phyloP scores from a whole-genome alignment of 257 asterid species.

The Nemophila menziesii region DNA sequence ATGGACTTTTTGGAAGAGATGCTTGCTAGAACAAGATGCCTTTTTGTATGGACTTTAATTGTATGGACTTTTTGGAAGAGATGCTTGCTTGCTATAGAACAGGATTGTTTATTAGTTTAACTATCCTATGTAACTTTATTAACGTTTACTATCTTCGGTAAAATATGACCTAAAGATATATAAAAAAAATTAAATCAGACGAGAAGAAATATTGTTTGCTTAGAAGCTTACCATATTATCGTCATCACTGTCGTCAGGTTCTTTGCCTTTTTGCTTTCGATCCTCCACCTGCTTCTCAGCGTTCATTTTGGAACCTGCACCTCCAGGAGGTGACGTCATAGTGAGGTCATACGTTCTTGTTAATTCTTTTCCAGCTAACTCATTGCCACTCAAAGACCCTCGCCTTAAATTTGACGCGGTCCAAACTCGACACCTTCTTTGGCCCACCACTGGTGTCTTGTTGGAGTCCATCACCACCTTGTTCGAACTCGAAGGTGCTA shows the following conservation, averaged over 20 bases:
- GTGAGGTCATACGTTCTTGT: constrained; percentile 35
- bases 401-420: constrained; percentile 14
- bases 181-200: neutral
- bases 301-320: constrained; percentile 38
- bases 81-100: too few species aligned
- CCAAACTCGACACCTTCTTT: constrained; percentile 24
- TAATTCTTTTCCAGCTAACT: constrained; percentile 20
- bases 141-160: too few species aligned
- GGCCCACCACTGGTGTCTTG: constrained; percentile 29
- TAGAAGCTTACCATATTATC: constrained; percentile 50
- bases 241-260: constrained; percentile 34
- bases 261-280: constrained; percentile 58
- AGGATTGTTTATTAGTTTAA: too few species aligned
- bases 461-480: constrained; percentile 43
- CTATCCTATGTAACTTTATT: too few species aligned
- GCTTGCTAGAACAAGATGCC: too few species aligned
- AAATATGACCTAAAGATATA: too few species aligned
- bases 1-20: too few species aligned
- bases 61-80: too few species aligned
- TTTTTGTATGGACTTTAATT: too few species aligned
- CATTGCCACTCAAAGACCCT: constrained; percentile 13
- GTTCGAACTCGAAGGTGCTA: constrained; percentile 17
- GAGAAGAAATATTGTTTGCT: neutral
- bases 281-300: constrained; percentile 22
- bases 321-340: constrained; percentile 45